Evolutionary conservation across 768 basidiomycete genomes (phyloP).

Genomic region (Auricularia sp.): DNA sequence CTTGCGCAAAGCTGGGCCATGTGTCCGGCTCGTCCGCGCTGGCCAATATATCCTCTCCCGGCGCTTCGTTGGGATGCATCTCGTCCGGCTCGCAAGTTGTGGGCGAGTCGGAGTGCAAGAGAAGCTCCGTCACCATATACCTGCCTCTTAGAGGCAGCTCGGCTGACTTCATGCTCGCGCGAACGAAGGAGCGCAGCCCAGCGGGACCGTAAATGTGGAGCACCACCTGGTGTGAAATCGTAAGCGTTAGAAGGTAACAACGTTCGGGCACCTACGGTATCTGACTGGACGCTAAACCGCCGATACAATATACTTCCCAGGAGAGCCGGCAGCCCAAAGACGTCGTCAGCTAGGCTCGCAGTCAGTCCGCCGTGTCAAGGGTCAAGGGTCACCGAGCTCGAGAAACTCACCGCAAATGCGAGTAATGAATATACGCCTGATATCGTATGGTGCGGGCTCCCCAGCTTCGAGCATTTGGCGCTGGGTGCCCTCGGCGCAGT

Average conservation of each 20-base stretch:
- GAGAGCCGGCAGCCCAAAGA: constrained; percentile 61
- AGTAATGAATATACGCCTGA: constrained; percentile 69
- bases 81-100: constrained; percentile 37
- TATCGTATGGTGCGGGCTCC: constrained; percentile 25
- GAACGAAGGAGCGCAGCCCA: constrained; percentile 65
- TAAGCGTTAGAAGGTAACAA: neutral
- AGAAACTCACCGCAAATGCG: constrained; percentile 63
- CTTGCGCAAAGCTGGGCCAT: constrained; percentile 48
- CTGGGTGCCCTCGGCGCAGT: constrained; percentile 73
- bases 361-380: neutral
- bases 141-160: constrained; percentile 45
- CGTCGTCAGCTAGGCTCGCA: constrained; percentile 47
- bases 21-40: constrained; percentile 37
- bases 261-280: neutral
- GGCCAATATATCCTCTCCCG: constrained; percentile 49
- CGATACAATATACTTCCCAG: constrained; percentile 36
- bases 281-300: neutral
- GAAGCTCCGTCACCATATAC: constrained; percentile 72
- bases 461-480: constrained; percentile 57
- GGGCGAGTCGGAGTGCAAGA: constrained; percentile 39
- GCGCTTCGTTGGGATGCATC: constrained; percentile 53
- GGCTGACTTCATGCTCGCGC: constrained; percentile 60
- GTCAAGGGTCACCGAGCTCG: neutral
- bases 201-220: constrained; percentile 74
- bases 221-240: constrained; percentile 26